Evolutionary conservation across 805 yeast species (phyloP).

Genomic region (Candida odintsovae): DNA sequence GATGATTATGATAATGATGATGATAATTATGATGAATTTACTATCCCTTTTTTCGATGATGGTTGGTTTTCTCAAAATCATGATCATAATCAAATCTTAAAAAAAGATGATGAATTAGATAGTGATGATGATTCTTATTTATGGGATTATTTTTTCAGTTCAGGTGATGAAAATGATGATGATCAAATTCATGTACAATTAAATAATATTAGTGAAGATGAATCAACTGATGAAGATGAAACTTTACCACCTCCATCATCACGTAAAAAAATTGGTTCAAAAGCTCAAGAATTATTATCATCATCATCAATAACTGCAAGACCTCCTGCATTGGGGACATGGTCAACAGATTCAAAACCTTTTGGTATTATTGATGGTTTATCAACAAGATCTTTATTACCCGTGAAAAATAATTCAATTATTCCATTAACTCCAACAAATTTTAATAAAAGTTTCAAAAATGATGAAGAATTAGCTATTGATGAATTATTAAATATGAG

Average conservation of each 20-base stretch:
- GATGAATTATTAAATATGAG: slow-evolving; percentile 87
- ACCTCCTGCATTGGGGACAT: slow-evolving; percentile 90
- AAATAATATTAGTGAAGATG: slow-evolving; percentile 50
- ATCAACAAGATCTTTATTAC: slow-evolving; percentile 75
- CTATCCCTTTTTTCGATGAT: slow-evolving; percentile 37
- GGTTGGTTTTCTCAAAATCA: slow-evolving; percentile 21
- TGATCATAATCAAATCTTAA: slow-evolving; percentile 8
- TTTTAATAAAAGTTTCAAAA: slow-evolving; percentile 22
- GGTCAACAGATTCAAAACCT: slow-evolving; percentile 81
- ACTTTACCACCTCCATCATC: slow-evolving; percentile 67
- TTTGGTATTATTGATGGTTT: slow-evolving; percentile 94
- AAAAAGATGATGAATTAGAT: slow-evolving; percentile 15
- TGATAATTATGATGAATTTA: slow-evolving; percentile 24
- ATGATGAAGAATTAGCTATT: slow-evolving; percentile 41
- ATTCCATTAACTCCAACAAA: slow-evolving; percentile 20
- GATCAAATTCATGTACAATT: slow-evolving; percentile 7
- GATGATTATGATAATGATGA: slow-evolving; percentile 21
- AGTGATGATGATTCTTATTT: slow-evolving; percentile 59
- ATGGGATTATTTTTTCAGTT: slow-evolving; percentile 67
- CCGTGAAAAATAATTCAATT: slow-evolving; percentile 19
- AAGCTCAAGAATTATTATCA: slow-evolving; percentile 89
- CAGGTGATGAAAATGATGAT: slow-evolving; percentile 28
- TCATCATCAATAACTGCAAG: slow-evolving; percentile 78
- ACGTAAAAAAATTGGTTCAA: slow-evolving; percentile 56
- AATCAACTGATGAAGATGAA: slow-evolving; percentile 92